These are phyloP conservation scores for Ophiocordyceps unilateralis DNA, from an alignment of 2,329 filamentous ascomycete genomes.

Conservation along the genomic window DNA sequence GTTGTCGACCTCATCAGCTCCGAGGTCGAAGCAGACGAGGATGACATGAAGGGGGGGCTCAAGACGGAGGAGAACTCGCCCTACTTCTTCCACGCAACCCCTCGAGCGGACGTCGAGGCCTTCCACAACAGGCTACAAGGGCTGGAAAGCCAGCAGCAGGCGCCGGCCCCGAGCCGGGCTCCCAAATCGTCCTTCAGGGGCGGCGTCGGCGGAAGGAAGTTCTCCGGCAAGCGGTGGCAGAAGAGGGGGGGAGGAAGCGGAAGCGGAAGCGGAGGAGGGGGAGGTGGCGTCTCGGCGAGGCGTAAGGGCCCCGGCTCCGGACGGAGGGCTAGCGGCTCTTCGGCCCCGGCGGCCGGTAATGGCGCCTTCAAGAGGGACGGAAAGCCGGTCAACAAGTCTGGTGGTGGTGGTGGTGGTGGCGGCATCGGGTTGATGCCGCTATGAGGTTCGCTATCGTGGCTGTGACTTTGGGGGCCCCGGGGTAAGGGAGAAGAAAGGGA, in stretches of 20 bases:
- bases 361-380: slow-evolving; percentile 9
- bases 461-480: no score
- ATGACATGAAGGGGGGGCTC: neutral
- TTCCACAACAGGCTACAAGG: slow-evolving; percentile 15
- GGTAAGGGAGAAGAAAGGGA: no score
- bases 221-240: slow-evolving; percentile 12
- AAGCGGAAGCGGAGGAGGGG: slow-evolving; percentile 10
- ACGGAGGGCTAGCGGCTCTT: slow-evolving; percentile 15
- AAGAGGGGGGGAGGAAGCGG: slow-evolving; percentile 12
- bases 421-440: slow-evolving; percentile 22
- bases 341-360: slow-evolving; percentile 3
- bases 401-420: slow-evolving; percentile 13
- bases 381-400: slow-evolving; percentile 16
- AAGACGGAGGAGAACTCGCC: slow-evolving; percentile 18
- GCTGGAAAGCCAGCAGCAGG: slow-evolving; percentile 9
- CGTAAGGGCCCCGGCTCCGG: slow-evolving; percentile 11
- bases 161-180: slow-evolving; percentile 5
- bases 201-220: slow-evolving; percentile 10
- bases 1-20: slow-evolving; percentile 40
- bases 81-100: slow-evolving; percentile 23
- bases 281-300: slow-evolving; percentile 5
- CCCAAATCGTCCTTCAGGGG: slow-evolving; percentile 10
- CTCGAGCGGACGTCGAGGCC: slow-evolving; percentile 13
- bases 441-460: slow-evolving; percentile 6
- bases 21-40: slow-evolving; percentile 19